Base-by-base conservation (phyloP, 192 early-diverging fungal species). In the Allomyces macrogynus region DNA sequence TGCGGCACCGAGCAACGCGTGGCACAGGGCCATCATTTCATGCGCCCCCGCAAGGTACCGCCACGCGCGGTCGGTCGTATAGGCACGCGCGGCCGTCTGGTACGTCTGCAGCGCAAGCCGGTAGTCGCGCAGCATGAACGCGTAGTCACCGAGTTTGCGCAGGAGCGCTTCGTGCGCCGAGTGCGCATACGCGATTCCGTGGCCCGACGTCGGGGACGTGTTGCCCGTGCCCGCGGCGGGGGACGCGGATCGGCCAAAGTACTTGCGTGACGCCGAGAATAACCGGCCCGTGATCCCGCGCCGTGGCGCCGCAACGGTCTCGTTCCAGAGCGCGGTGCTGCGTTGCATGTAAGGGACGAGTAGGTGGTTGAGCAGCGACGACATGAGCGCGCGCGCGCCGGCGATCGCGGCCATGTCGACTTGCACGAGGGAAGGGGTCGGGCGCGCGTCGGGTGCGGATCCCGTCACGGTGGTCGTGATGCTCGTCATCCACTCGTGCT, bases 41-140 rank as follows among this genome's bases (percentile, higher is more conserved):
- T 86, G 84, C 4, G 83, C 79, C 23, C 83, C 88, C 11, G 86
- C 87, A 66, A 85, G 82, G 72, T 84, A 86, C 70, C 82, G 82
- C 78, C 81, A 87, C 8, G 86, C 84, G 67, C 87, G 87, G 64
- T 86, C 87, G 7, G 85, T 80, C 4, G 81, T 73, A 77, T 85
- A 97, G 64, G 95, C 95, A 67, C 85, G 81, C 57, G 87, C 84
- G 7, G 90, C 89, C 0, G 83, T 84, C 66, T 99, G 93, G 67
- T 97, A 99, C 5, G 92, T 85, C 0, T 81, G 77, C 65, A 83
- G 81, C 4, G 96, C 94, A 72, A 96, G 88, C 62, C 81, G 80
- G 72, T 87, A 96, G 69, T 99, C 96, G 24, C 87, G 77, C 4
- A 99, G 75, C 94, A 97, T 97, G 69, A 99, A 97, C 4, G 92